These are phyloP conservation scores for Linnemannia exigua DNA, from an alignment of 192 early-diverging fungal genomes.

Conservation along the genomic window DNA sequence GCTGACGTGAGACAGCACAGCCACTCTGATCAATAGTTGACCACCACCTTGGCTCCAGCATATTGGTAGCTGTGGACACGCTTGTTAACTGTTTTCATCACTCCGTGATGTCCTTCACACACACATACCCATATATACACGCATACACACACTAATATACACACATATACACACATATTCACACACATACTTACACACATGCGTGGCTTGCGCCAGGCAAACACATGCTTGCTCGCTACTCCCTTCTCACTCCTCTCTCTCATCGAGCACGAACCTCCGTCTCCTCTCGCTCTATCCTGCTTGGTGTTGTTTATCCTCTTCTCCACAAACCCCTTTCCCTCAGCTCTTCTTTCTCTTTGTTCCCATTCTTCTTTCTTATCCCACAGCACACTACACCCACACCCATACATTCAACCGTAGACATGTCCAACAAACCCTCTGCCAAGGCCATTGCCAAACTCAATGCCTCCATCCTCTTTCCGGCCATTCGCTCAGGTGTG, in stretches of 20 bases:
- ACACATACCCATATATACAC: too few species aligned
- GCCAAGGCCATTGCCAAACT: slow-evolving; percentile 51
- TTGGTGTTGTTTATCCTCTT: background rate
- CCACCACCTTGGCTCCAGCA: too few species aligned
- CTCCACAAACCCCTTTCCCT: slow-evolving; percentile 2
- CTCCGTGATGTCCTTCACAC: too few species aligned
- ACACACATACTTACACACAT: too few species aligned
- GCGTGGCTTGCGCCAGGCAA: background rate
- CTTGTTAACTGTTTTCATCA: too few species aligned
- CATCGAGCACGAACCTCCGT: background rate
- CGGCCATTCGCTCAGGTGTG: background rate
- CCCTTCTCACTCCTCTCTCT: background rate
- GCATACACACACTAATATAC: too few species aligned
- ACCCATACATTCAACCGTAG: slow-evolving; percentile 23
- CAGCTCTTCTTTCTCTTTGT: background rate
- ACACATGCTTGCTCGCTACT: background rate
- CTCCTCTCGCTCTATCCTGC: background rate
- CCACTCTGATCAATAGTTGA: background rate
- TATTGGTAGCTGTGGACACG: too few species aligned
- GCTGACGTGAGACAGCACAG: background rate
- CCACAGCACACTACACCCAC: background rate
- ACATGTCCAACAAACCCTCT: slow-evolving; percentile 53
- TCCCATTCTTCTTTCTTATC: background rate
- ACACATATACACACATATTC: too few species aligned
- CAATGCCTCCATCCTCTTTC: slow-evolving; percentile 54